Conservation (phyloP, 306 rosid genomes). For the Delonix regia region DNA sequence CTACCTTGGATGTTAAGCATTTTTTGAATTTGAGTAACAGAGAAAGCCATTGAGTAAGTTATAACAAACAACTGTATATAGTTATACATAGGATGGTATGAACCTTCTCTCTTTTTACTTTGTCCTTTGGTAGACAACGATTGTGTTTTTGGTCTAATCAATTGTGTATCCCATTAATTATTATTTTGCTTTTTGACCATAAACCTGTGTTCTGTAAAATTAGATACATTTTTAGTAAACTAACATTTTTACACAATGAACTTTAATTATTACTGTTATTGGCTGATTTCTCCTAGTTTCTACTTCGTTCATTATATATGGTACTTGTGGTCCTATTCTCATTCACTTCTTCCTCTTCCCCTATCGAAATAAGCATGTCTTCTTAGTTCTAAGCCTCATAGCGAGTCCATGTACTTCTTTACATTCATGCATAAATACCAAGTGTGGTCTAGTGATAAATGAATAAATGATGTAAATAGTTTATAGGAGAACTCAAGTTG, state of each 20-base stretch:
- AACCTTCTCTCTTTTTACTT: not conserved
- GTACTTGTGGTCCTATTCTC: not conserved
- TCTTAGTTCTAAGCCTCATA: too few species aligned
- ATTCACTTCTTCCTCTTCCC: too few species aligned
- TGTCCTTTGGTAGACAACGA: slow-evolving; percentile 1
- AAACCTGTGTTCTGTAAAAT: slow-evolving; percentile 27
- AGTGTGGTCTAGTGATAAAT: not conserved
- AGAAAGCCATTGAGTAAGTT: slow-evolving; percentile 34
- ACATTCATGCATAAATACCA: not conserved
- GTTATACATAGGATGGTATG: slow-evolving; percentile 36
- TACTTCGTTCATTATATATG: not conserved
- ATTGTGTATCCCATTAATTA: slow-evolving; percentile 12
- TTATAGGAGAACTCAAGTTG: not conserved
- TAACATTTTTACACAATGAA: slow-evolving; percentile 26
- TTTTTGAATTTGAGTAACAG: slow-evolving; percentile 28
- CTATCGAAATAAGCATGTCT: too few species aligned
- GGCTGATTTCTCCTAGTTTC: not conserved
- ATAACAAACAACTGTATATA: slow-evolving; percentile 43
- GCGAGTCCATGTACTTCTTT: not conserved
- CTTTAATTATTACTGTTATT: not conserved
- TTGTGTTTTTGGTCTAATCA: slow-evolving; percentile 39
- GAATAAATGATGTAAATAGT: not conserved
- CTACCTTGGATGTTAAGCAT: slow-evolving; percentile 26
- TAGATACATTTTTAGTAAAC: slow-evolving; percentile 1
- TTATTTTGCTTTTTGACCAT: not conserved